Percentiles rank a stretch among this genome's conserved stretches.
Conservation (phyloP, 2,329 filamentous ascomycete species). For the Mollisia scopiformis region DNA sequence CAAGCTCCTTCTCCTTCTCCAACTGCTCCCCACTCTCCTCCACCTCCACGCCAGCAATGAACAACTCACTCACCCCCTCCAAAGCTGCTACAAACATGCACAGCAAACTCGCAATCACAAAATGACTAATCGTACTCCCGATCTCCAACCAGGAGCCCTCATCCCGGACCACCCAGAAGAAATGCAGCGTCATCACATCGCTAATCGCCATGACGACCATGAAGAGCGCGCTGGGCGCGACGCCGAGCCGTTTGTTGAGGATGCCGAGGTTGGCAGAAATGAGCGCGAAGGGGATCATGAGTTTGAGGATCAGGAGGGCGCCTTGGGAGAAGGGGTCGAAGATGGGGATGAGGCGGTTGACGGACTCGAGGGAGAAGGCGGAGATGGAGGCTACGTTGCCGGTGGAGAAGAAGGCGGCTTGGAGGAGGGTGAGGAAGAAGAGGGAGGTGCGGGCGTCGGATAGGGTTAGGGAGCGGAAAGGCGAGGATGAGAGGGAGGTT, state of each 20-base stretch:
- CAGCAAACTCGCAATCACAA: conserved; percentile 85
- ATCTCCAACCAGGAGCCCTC: conserved; percentile 98
- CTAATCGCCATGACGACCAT: conserved; percentile 93
- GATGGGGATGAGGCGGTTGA: conserved; percentile 82
- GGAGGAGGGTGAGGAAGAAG: conserved; percentile 93
- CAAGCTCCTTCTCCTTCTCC: conserved; percentile 33
- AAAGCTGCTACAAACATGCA: conserved; percentile 89
- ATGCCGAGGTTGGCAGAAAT: conserved; percentile 95
- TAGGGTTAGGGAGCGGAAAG: conserved; percentile 68
- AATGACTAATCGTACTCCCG: conserved; percentile 94
- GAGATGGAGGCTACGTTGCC: conserved; percentile 95
- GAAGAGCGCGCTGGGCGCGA: conserved; percentile 87
- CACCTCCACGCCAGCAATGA: conserved; percentile 81
- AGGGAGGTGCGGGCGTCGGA: conserved; percentile 87
- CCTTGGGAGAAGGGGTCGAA: conserved; percentile 94
- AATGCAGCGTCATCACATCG: conserved; percentile 90
- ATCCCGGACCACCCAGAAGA: conserved; percentile 97
- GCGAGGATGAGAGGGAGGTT: conserved; percentile 30
- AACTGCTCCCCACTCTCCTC: conserved; percentile 35
- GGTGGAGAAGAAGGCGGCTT: conserved; percentile 95
- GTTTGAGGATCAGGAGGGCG: conserved; percentile 82
- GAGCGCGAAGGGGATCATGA: conserved; percentile 90
- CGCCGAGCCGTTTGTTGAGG: conserved; percentile 79
- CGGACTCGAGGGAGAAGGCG: conserved; percentile 90
- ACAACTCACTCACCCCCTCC: conserved; percentile 82